Percentiles rank a stretch among this genome's conserved stretches.
phyloP scores from a whole-genome alignment of 106 monocot species.

The Cymbidium sinense region DNA sequence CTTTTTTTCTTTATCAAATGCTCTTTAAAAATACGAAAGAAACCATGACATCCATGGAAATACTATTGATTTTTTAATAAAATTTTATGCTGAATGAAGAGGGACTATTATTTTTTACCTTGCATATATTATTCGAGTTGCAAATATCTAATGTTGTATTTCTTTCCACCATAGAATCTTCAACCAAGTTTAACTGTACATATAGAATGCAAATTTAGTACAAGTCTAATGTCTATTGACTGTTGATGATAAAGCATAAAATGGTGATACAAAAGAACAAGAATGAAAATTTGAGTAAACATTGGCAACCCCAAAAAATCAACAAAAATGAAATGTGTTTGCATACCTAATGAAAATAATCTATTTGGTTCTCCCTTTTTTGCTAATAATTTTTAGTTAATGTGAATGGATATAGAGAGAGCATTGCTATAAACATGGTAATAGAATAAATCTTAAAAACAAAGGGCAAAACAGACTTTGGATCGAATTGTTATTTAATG shows the following conservation, averaged over 20 bases:
- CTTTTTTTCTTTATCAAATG: too few species aligned
- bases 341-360: neutral
- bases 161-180: slow-evolving; percentile 23
- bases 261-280: neutral
- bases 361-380: neutral
- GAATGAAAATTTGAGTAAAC: neutral
- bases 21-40: neutral
- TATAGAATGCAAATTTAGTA: neutral
- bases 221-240: neutral
- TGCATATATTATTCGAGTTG: slow-evolving; percentile 1
- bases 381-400: too few species aligned
- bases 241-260: too few species aligned
- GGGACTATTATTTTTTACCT: slow-evolving; percentile 21
- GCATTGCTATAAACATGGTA: too few species aligned
- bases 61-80: neutral
- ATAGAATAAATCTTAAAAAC: too few species aligned
- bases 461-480: too few species aligned
- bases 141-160: slow-evolving; percentile 8
- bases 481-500: neutral
- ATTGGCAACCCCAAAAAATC: neutral
- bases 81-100: neutral
- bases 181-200: slow-evolving; percentile 20
- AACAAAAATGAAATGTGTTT: neutral
- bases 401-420: too few species aligned
- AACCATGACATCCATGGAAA: neutral